A percentile compares a stretch with the other conserved stretches of the same genome.
These are phyloP conservation scores for Eucalyptus melliodora DNA, from an alignment of 345 rosid species.

Conservation along the genomic window DNA sequence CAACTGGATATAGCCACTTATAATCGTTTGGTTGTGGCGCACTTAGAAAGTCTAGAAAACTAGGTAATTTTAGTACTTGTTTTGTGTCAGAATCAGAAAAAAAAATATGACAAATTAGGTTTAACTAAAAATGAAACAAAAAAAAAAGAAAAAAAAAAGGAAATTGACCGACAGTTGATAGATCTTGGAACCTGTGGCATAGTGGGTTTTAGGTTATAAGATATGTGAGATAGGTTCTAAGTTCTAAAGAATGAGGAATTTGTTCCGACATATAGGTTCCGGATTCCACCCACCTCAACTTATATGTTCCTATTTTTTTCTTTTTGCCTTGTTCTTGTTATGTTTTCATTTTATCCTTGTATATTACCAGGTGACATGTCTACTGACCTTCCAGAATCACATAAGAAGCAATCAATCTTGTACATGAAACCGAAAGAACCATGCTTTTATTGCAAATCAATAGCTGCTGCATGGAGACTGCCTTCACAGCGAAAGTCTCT, in stretches of 20 bases:
- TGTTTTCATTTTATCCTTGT: not conserved
- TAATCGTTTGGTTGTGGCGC: rapidly evolving
- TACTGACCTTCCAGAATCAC: not conserved
- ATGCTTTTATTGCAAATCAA: not conserved
- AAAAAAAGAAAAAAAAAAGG: too few relatives aligned
- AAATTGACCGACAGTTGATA: rapidly evolving
- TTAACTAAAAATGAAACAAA: too few relatives aligned
- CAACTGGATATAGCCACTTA: too few relatives aligned
- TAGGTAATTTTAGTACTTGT: too few relatives aligned
- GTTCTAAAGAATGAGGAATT: too few relatives aligned
- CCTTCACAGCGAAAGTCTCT: not conserved
- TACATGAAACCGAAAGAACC: not conserved
- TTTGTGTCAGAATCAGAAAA: rapidly evolving
- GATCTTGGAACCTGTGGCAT: rapidly evolving
- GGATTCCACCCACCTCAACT: rapidly evolving
- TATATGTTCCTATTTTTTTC: not conserved
- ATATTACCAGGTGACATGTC: not conserved
- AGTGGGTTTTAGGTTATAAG: rapidly evolving
- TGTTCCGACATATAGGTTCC: rapidly evolving
- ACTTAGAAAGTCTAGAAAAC: too few relatives aligned
- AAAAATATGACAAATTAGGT: too few relatives aligned
- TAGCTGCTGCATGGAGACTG: not conserved
- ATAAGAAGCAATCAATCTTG: not conserved
- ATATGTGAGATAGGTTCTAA: rapidly evolving
- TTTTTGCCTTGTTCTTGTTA: not conserved